Percentiles rank a stretch among this genome's conserved stretches.
Evolutionary conservation across 1,139 yeast species (phyloP).

Genomic region (Spathaspora sp.): DNA sequence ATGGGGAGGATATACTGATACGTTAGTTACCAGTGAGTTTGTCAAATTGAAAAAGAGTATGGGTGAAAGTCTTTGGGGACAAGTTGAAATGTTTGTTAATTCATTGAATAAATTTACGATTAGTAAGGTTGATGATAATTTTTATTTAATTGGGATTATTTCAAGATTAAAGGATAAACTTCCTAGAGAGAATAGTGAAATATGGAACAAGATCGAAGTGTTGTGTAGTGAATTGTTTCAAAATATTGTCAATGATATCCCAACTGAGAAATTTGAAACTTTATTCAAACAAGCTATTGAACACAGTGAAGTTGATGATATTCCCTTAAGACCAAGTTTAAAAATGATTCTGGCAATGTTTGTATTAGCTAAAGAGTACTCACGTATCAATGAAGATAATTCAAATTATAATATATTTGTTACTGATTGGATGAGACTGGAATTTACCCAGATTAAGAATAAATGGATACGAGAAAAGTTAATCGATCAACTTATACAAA

Average conservation of each 20-base stretch:
- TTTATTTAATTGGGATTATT: slow-evolving; percentile 11
- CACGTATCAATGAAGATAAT: slow-evolving; percentile 8
- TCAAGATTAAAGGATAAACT: slow-evolving; percentile 7
- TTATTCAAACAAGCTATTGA: slow-evolving; percentile 10
- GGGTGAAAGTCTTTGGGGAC: slow-evolving; percentile 14
- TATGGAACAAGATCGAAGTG: slow-evolving; percentile 1
- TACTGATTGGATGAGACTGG: slow-evolving; percentile 14
- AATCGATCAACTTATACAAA: not conserved
- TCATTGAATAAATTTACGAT: slow-evolving; percentile 13
- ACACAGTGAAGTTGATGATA: slow-evolving; percentile 10
- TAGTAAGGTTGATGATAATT: slow-evolving; percentile 6
- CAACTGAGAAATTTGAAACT: slow-evolving; percentile 11
- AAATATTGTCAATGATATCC: slow-evolving; percentile 6
- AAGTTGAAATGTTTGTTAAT: slow-evolving; percentile 11
- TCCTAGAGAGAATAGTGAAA: not conserved
- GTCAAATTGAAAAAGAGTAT: slow-evolving; percentile 11
- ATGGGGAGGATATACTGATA: slow-evolving; percentile 18
- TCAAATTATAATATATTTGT: slow-evolving; percentile 22
- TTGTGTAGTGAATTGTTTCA: slow-evolving; percentile 1
- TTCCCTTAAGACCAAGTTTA: slow-evolving; percentile 26
- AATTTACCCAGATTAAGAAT: slow-evolving; percentile 26
- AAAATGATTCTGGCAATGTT: slow-evolving; percentile 23
- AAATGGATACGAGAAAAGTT: slow-evolving; percentile 21
- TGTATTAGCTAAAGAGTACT: slow-evolving; percentile 20
- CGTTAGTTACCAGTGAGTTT: slow-evolving; percentile 13